These are phyloP conservation scores for Colletotrichum sp. DNA, from an alignment of 2,329 filamentous ascomycete species.

Conservation along the genomic window DNA sequence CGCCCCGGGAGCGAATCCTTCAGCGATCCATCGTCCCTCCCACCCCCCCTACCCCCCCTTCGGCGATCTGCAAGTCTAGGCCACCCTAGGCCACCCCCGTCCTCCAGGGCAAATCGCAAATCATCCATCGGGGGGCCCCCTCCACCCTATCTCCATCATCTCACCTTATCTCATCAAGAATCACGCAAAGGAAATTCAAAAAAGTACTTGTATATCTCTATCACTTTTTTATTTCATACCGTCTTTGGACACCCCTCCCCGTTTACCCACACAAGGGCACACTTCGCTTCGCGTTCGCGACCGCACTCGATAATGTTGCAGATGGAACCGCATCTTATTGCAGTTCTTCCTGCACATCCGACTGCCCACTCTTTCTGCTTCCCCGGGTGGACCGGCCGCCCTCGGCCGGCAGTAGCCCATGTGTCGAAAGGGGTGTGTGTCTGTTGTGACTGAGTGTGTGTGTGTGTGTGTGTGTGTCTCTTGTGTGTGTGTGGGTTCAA, in stretches of 20 bases:
- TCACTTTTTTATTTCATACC: neutral
- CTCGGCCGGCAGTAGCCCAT: neutral
- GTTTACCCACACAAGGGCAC: neutral
- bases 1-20: constrained; percentile 15
- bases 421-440: neutral
- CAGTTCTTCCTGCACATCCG: neutral
- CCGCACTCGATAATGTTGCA: neutral
- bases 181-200: neutral
- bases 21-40: constrained; percentile 5
- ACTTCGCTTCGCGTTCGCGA: neutral
- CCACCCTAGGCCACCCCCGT: neutral
- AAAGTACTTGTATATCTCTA: neutral
- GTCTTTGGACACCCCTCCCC: neutral
- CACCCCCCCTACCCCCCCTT: neutral
- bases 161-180: constrained; percentile 6
- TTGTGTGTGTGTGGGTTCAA: neutral
- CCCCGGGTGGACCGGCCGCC: neutral
- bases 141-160: neutral
- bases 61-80: constrained; percentile 17
- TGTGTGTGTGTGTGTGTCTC: too few species aligned
- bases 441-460: neutral
- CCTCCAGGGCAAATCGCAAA: constrained; percentile 3
- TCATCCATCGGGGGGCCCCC: neutral
- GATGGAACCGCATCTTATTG: neutral
- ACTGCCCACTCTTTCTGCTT: neutral